Evolutionary conservation across 257 asterid species (phyloP).

Genomic region (Solanum sitiens): DNA sequence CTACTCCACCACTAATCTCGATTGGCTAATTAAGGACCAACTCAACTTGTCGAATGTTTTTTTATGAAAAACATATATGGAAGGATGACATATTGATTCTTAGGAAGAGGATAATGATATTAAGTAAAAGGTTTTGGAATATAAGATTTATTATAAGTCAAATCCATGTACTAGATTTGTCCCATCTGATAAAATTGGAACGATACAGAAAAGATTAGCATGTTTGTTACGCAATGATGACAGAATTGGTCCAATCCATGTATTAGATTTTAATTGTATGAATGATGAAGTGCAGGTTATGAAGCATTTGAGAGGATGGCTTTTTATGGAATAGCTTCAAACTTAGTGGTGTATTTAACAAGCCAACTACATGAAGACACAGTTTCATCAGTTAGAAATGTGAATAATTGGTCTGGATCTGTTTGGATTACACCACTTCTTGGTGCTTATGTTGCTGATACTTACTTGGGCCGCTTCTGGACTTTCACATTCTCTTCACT

Average conservation of each 20-base stretch:
- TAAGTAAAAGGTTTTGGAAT: no score
- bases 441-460: conserved; percentile 80
- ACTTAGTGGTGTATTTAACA: conserved; percentile 73
- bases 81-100: no score
- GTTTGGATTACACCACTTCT: conserved; percentile 89
- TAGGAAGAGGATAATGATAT: no score
- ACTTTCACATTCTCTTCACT: conserved; percentile 75
- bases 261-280: no score
- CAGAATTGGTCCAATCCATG: no score
- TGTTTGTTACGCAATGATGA: not conserved
- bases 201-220: not conserved
- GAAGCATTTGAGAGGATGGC: conserved; percentile 96
- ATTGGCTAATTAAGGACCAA: no score
- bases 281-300: conserved; percentile 26
- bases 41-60: no score
- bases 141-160: no score
- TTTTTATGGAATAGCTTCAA: conserved; percentile 86
- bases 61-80: no score
- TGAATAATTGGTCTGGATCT: conserved; percentile 83
- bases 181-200: not conserved
- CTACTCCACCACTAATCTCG: no score
- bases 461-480: conserved; percentile 87
- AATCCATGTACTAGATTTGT: no score
- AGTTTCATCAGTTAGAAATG: conserved; percentile 64
- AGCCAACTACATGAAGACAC: conserved; percentile 83